A percentile compares a stretch with the other conserved stretches of the same genome.
Evolutionary conservation across 2,329 filamentous ascomycete genomes (phyloP).

Genomic region (Calonectria pseudoturangicola): DNA sequence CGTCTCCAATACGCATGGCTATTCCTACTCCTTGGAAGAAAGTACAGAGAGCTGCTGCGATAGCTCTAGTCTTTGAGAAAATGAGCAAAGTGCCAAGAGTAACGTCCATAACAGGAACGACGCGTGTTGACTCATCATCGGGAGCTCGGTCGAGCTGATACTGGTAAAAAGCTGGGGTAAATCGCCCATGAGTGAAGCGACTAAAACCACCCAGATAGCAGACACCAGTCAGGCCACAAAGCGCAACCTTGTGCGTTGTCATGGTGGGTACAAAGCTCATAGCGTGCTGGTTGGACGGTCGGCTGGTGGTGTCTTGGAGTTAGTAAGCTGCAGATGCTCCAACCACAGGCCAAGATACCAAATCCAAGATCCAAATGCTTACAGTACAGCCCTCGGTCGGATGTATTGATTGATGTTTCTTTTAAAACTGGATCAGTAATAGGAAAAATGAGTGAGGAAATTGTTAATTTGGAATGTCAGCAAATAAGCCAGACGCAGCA

Average conservation of each 20-base stretch:
- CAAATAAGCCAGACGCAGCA: not conserved
- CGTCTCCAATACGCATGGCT: conserved; percentile 5
- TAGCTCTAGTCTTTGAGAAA: not conserved
- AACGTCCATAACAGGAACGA: conserved; percentile 5
- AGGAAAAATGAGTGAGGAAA: not conserved
- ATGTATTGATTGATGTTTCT: no score
- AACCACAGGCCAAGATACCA: not conserved
- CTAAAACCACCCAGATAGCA: conserved; percentile 17
- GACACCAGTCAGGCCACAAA: not conserved
- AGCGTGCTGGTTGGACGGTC: not conserved
- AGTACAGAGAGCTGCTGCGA: conserved; percentile 10
- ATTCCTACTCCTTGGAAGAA: conserved; percentile 4
- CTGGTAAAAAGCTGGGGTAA: not conserved
- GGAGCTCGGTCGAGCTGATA: conserved; percentile 24
- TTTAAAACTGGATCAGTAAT: not conserved
- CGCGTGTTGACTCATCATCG: conserved; percentile 18
- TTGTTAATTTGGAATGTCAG: not conserved
- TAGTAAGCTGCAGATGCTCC: not conserved
- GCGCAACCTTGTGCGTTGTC: not conserved
- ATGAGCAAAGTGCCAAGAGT: conserved; percentile 5
- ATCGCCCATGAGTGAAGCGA: conserved; percentile 13
- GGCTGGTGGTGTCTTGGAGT: not conserved
- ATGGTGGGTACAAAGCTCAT: not conserved
- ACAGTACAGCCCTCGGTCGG: no score
- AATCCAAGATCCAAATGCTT: no score